phyloP scores from a whole-genome alignment of 1,284 basidiomycete genomes.

The Trichosporon ovoides region DNA sequence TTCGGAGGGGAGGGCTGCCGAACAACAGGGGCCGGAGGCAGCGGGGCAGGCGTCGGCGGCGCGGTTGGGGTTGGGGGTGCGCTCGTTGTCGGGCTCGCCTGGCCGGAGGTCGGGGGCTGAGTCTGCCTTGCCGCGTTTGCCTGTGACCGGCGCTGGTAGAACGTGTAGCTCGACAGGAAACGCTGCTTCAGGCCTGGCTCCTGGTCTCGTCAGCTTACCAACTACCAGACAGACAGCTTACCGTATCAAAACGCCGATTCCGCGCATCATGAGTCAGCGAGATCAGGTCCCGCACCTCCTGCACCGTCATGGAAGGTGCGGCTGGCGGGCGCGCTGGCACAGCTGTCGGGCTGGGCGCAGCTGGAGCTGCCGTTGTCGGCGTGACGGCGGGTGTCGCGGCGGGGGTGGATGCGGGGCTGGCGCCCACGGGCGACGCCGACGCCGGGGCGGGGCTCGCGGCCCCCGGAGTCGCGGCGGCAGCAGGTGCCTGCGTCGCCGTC shows the following conservation, averaged over 20 bases:
- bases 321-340: background rate
- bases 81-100: slow-evolving; percentile 1
- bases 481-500: background rate
- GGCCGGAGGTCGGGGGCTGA: background rate
- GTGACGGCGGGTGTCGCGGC: background rate
- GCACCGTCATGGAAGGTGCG: slow-evolving; percentile 9
- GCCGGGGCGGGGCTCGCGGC: background rate
- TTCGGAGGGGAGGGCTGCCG: slow-evolving; percentile 6
- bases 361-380: background rate
- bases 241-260: background rate
- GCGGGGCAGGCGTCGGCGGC: background rate
- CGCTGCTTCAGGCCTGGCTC: slow-evolving; percentile 4
- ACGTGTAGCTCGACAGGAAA: slow-evolving; percentile 7
- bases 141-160: slow-evolving; percentile 13
- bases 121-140: background rate
- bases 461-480: background rate
- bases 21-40: slow-evolving; percentile 7
- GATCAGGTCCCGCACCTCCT: slow-evolving; percentile 14
- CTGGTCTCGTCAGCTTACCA: background rate
- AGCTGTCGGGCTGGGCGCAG: background rate
- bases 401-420: background rate
- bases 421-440: background rate
- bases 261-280: slow-evolving; percentile 6
- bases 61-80: background rate
- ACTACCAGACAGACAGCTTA: background rate